Conservation (phyloP, 2,329 filamentous ascomycete genomes). For the Nigrograna mackinnonii region DNA sequence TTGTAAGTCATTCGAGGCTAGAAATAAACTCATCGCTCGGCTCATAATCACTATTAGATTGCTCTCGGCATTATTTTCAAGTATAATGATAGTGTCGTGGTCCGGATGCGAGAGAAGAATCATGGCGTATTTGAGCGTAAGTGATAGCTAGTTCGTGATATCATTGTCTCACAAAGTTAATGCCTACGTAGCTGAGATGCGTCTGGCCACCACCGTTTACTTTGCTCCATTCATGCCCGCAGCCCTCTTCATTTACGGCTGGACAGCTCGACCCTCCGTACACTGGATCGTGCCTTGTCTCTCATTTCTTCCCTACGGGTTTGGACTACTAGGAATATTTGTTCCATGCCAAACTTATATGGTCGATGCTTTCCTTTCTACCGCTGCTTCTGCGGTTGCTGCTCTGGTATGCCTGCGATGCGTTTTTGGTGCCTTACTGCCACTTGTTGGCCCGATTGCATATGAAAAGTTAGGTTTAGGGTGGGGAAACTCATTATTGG, state of each 20-base stretch:
- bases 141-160: background rate
- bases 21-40: background rate
- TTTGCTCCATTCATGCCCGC: slow-evolving; percentile 39
- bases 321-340: slow-evolving; percentile 21
- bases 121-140: slow-evolving; percentile 20
- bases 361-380: slow-evolving; percentile 59
- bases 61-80: slow-evolving; percentile 16
- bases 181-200: slow-evolving; percentile 28
- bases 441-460: slow-evolving; percentile 59
- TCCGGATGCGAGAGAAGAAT: slow-evolving; percentile 16
- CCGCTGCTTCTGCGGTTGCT: slow-evolving; percentile 59
- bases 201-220: slow-evolving; percentile 49
- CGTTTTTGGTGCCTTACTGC: slow-evolving; percentile 57
- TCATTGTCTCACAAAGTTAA: slow-evolving; percentile 1
- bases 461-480: slow-evolving; percentile 60
- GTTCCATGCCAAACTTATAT: slow-evolving; percentile 58
- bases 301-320: slow-evolving; percentile 18
- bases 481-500: slow-evolving; percentile 58
- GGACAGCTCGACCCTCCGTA: slow-evolving; percentile 15
- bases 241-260: slow-evolving; percentile 23
- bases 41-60: slow-evolving; percentile 4
- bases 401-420: slow-evolving; percentile 43
- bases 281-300: slow-evolving; percentile 26
- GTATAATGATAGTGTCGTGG: slow-evolving; percentile 16
- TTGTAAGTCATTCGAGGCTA: slow-evolving; percentile 8